A percentile compares a stretch with the other conserved stretches of the same genome.
phyloP scores from a whole-genome alignment of 2,329 filamentous ascomycete genomes.

The Periconia sp. region DNA sequence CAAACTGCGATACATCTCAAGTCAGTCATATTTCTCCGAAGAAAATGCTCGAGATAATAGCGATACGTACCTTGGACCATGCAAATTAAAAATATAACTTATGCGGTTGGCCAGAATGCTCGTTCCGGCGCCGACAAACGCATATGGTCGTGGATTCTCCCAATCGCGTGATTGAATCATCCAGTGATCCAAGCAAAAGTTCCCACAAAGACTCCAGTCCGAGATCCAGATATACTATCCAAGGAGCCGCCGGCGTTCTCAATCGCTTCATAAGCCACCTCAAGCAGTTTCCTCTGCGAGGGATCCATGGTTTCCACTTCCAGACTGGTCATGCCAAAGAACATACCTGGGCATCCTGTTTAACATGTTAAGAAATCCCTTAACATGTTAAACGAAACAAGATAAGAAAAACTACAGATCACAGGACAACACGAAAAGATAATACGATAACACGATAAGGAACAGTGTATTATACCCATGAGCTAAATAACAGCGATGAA shows the following conservation, averaged over 20 bases:
- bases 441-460: no score
- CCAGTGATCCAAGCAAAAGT: constrained; percentile 17
- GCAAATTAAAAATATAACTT: constrained; percentile 30
- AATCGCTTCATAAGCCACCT: constrained; percentile 41
- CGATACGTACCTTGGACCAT: no score
- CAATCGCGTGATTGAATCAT: constrained; percentile 17
- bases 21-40: no score
- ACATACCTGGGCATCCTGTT: no score
- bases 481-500: no score
- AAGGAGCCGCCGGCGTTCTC: constrained; percentile 38
- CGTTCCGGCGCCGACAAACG: constrained; percentile 11
- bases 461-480: no score
- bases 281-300: constrained; percentile 32
- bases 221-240: constrained; percentile 22
- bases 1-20: no score
- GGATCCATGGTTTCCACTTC: constrained; percentile 29
- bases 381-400: no score
- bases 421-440: no score
- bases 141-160: constrained; percentile 14
- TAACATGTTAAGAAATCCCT: no score
- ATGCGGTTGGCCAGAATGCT: constrained; percentile 30
- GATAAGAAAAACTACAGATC: no score
- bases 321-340: constrained; percentile 26
- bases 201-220: constrained; percentile 26
- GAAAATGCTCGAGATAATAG: no score